Evolutionary conservation across 805 yeast species (phyloP).

Genomic region (Candida alai): DNA sequence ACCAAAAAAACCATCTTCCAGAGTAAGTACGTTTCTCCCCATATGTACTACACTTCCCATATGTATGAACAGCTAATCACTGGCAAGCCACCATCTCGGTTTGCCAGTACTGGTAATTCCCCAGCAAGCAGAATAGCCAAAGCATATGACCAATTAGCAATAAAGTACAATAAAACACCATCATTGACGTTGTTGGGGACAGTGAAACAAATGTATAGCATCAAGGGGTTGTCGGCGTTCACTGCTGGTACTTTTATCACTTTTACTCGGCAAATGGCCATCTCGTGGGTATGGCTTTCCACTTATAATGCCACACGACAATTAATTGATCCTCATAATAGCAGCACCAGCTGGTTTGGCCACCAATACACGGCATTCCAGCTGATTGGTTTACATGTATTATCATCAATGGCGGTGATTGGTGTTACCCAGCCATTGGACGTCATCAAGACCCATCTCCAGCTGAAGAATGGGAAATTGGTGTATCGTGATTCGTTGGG

Average conservation of each 20-base stretch:
- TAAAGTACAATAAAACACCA: conserved; percentile 48
- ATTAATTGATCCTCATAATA: conserved; percentile 50
- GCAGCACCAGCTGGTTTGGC: conserved; percentile 37
- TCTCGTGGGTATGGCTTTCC: conserved; percentile 80
- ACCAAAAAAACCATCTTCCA: conserved; percentile 17
- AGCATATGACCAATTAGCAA: conserved; percentile 19
- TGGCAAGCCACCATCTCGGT: conserved; percentile 21
- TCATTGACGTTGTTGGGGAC: conserved; percentile 51
- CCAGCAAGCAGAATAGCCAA: conserved; percentile 8
- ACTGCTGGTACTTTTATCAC: conserved; percentile 85
- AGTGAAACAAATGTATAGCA: conserved; percentile 59
- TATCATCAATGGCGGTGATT: conserved; percentile 71
- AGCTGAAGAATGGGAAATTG: conserved; percentile 61
- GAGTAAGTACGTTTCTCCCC: conserved; percentile 39
- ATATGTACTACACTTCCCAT: conserved; percentile 38
- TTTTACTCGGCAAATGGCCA: conserved; percentile 68
- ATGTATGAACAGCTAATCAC: conserved; percentile 24
- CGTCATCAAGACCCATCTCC: conserved; percentile 82
- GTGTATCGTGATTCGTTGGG: conserved; percentile 60
- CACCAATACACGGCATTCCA: conserved; percentile 38
- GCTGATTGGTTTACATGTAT: conserved; percentile 49
- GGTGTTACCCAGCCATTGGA: conserved; percentile 85
- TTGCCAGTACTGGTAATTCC: conserved; percentile 13
- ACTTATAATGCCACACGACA: conserved; percentile 78
- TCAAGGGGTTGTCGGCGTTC: conserved; percentile 75